Evolutionary conservation across 306 rosid genomes (phyloP), one percentile per base, ranked within the genome.

Genomic region (Cucurbita pepo): DNA sequence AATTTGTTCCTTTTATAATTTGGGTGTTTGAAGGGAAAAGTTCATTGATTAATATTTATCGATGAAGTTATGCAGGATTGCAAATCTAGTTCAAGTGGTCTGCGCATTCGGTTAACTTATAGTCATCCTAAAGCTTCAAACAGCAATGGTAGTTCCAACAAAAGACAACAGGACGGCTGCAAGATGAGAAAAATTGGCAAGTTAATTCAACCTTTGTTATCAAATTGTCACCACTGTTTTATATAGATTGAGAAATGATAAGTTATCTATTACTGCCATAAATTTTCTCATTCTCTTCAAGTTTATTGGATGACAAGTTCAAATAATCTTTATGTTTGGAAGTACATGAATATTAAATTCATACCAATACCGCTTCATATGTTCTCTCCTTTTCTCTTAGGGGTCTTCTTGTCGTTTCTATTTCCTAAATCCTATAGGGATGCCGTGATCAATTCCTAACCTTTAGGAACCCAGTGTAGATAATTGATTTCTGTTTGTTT

Each of bases 181-280:
- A 93, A 93, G 87, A 87, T 86, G 85, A 87, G 83, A 79, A 90
- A 87, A 81, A 79, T 84, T 85, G 90, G 97, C 79, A 83, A 59
- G 90, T 52, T 64, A 67, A 64, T 15, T 69, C 37, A 69, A 14
- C 21, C 40, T 67, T 67, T 30, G 73, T 13, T 13, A 69, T 47
- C 56, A 22, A 67, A 48, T 69, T 48, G 19, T 48, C 57, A 7
- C 44, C 50, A 25, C 55, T 69, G 30, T 30, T 50, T 44, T 13
- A 3, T 25, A 45, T 6, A 45, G 40, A 22, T 25, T 47, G 0
- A 69, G 73, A 22, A 67, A 67, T 14, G 22, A 21, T 19, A 47
- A 67, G 11, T 47, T 6, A 22, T 44, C 10, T 10, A 66, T 66
- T 45, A 12, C 56, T 13, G 8, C 10, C 37, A 21, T 25, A 3